Conservation (phyloP, 148 eudicot genomes). For the Rhododendron simsii region DNA sequence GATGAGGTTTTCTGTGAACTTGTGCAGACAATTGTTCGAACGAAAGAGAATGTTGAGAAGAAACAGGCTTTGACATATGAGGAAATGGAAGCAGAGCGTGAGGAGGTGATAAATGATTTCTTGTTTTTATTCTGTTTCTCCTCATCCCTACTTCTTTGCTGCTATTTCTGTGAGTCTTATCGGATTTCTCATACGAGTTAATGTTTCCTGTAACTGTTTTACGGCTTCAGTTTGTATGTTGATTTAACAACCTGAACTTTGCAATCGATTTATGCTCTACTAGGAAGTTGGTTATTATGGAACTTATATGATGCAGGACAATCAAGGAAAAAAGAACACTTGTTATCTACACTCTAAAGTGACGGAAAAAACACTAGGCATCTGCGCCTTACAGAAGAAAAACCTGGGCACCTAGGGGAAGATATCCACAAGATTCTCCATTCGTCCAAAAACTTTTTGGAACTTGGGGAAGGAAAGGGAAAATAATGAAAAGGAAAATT, state of each 20-base stretch:
- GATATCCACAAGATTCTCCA: background rate
- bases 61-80: conserved; percentile 85
- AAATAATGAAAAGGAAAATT: background rate
- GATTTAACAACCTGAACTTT: background rate
- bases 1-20: conserved; percentile 10
- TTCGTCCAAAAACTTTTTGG: background rate
- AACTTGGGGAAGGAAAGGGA: background rate
- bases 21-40: conserved; percentile 71
- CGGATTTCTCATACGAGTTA: background rate
- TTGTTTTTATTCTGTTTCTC: background rate
- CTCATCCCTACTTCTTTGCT: background rate
- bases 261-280: background rate
- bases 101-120: conserved; percentile 46
- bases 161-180: background rate
- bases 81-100: conserved; percentile 68
- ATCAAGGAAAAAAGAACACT: background rate
- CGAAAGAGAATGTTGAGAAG: conserved; percentile 87
- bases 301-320: background rate
- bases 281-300: background rate
- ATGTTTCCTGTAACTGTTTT: background rate
- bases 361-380: background rate
- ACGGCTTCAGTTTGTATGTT: background rate
- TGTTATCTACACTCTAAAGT: background rate
- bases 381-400: background rate
- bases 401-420: background rate